Evolutionary conservation across 208 protist genomes (phyloP).

Genomic region (Acanthamoeba sp.): DNA sequence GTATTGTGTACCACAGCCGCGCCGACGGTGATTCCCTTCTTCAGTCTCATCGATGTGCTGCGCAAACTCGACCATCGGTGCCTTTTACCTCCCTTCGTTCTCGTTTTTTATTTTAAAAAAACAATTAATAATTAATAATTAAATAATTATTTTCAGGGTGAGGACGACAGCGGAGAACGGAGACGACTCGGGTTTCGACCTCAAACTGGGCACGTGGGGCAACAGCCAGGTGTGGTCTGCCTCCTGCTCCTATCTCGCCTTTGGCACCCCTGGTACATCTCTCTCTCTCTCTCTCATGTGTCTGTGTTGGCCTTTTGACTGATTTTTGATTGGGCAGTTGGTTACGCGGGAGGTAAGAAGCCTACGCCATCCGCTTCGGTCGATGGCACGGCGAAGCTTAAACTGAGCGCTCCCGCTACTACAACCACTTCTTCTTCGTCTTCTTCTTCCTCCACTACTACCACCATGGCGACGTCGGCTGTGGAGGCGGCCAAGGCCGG

Average conservation of each 20-base stretch:
- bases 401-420: not conserved
- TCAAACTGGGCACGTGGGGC: not conserved
- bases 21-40: slow-evolving; percentile 25
- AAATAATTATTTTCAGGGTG: not conserved
- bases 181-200: not conserved
- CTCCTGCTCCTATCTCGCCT: slow-evolving; percentile 55
- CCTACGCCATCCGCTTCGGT: not conserved
- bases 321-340: not conserved
- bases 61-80: slow-evolving; percentile 16
- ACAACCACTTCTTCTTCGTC: not conserved
- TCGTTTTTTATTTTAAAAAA: not conserved
- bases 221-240: slow-evolving; percentile 57
- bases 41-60: slow-evolving; percentile 52
- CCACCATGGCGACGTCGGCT: too few species aligned
- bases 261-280: slow-evolving; percentile 46
- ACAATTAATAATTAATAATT: not conserved
- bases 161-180: not conserved
- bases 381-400: not conserved
- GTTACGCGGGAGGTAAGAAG: not conserved
- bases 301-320: not conserved
- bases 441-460: not conserved
- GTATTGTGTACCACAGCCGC: not conserved
- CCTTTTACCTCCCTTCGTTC: not conserved
- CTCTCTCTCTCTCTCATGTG: not conserved
- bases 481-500: not conserved